Conservation (phyloP, 257 asterid genomes). For the Euphrasia confusa region DNA sequence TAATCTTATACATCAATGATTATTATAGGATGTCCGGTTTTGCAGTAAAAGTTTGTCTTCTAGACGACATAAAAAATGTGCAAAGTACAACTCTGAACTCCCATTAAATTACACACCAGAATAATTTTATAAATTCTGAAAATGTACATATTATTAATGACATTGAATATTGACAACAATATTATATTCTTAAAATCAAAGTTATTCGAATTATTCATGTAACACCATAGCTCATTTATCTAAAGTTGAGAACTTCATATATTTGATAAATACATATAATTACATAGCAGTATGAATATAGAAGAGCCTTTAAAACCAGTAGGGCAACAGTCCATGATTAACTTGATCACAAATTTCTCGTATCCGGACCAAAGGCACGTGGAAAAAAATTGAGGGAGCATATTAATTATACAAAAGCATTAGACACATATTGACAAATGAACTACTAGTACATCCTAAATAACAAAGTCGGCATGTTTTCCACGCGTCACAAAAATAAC, state of each 20-base stretch:
- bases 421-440: slow-evolving; percentile 9
- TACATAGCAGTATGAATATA: slow-evolving; percentile 11
- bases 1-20: neutral
- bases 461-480: neutral
- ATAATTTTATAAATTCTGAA: neutral
- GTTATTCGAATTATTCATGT: neutral
- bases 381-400: slow-evolving; percentile 10
- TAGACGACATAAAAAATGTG: too few species aligned
- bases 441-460: slow-evolving; percentile 14
- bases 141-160: neutral
- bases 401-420: neutral
- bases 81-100: neutral
- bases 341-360: slow-evolving; percentile 7
- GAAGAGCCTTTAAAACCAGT: slow-evolving; percentile 14
- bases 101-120: neutral
- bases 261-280: slow-evolving; percentile 6
- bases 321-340: slow-evolving; percentile 11
- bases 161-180: slow-evolving; percentile 4
- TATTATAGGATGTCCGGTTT: neutral
- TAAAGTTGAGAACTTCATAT: neutral
- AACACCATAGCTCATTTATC: slow-evolving; percentile 14
- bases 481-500: slow-evolving; percentile 15
- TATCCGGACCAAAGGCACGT: slow-evolving; percentile 16
- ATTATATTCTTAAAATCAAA: neutral
- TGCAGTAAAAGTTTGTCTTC: neutral